Evolutionary conservation across 2,329 filamentous ascomycete genomes (phyloP).

Genomic region (Penicillium sp.): DNA sequence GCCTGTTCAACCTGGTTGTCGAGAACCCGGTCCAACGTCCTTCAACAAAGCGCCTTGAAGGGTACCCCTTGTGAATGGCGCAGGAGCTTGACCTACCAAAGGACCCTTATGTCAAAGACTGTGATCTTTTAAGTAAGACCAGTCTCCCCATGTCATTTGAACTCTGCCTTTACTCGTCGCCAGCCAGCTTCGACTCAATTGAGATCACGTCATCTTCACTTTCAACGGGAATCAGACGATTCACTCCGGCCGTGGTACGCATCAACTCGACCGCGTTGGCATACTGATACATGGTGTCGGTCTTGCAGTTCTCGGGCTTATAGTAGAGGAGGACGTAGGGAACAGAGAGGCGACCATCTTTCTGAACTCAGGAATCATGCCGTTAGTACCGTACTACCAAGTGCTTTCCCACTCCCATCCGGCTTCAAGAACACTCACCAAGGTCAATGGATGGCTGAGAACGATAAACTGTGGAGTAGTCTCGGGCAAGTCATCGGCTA

Average conservation of each 20-base stretch:
- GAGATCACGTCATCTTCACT: constrained; percentile 73
- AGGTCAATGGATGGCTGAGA: constrained; percentile 81
- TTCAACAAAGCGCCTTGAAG: no score
- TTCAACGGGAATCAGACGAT: constrained; percentile 77
- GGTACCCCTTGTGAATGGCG: no score
- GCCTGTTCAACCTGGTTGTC: no score
- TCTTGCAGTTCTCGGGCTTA: constrained; percentile 82
- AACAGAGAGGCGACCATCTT: constrained; percentile 75
- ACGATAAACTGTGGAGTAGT: constrained; percentile 85
- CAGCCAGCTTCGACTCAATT: constrained; percentile 61
- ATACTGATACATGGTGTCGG: constrained; percentile 81
- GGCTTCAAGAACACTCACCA: constrained; percentile 50
- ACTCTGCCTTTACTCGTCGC: constrained; percentile 19
- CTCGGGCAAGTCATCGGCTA: constrained; percentile 86
- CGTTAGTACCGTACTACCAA: constrained; percentile 2
- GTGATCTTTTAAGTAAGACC: no score
- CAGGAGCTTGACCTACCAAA: no score
- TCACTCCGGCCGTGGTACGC: constrained; percentile 87
- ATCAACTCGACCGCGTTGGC: constrained; percentile 94
- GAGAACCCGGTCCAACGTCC: no score
- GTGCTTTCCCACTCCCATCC: not conserved
- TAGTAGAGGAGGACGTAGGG: constrained; percentile 96
- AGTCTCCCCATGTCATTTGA: not conserved
- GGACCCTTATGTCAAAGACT: no score
- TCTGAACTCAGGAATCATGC: constrained; percentile 41